Percentiles rank a stretch among this genome's conserved stretches.
These are phyloP conservation scores for Annulohypoxylon maeteangense DNA, from an alignment of 495 filamentous ascomycete species.

Conservation along the genomic window DNA sequence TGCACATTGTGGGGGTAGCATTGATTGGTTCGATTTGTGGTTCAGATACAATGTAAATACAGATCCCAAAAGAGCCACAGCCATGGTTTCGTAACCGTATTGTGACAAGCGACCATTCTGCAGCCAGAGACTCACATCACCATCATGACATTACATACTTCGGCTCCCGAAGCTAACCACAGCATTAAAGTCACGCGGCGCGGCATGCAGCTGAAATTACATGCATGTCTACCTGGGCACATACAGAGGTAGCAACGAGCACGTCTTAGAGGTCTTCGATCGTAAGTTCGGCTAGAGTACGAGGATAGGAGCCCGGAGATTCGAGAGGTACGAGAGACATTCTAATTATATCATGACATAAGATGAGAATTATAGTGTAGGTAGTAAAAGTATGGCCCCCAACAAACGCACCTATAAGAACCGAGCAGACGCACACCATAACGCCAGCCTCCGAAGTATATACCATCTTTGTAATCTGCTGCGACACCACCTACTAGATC, in stretches of 20 bases:
- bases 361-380: constrained; percentile 10
- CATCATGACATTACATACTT: constrained; percentile 24
- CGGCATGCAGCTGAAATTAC: constrained; percentile 23
- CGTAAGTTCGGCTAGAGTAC: constrained; percentile 15
- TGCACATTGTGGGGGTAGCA: background rate
- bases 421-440: background rate
- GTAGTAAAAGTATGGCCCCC: constrained; percentile 9
- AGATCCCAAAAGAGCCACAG: constrained; percentile 11
- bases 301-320: constrained; percentile 5
- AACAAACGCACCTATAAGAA: constrained; percentile 18
- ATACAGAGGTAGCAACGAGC: background rate
- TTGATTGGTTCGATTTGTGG: background rate
- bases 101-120: constrained; percentile 14
- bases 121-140: constrained; percentile 21
- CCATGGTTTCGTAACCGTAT: constrained; percentile 13
- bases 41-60: constrained; percentile 16
- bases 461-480: constrained; percentile 11
- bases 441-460: constrained; percentile 18
- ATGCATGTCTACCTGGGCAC: constrained; percentile 1
- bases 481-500: constrained; percentile 63
- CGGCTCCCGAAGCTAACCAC: constrained; percentile 8
- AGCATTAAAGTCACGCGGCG: constrained; percentile 22
- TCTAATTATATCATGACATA: constrained; percentile 21
- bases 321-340: constrained; percentile 5
- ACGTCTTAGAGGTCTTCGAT: constrained; percentile 4